phyloP scores from a whole-genome alignment of 768 basidiomycete genomes.

The Lyophyllum decastes region DNA sequence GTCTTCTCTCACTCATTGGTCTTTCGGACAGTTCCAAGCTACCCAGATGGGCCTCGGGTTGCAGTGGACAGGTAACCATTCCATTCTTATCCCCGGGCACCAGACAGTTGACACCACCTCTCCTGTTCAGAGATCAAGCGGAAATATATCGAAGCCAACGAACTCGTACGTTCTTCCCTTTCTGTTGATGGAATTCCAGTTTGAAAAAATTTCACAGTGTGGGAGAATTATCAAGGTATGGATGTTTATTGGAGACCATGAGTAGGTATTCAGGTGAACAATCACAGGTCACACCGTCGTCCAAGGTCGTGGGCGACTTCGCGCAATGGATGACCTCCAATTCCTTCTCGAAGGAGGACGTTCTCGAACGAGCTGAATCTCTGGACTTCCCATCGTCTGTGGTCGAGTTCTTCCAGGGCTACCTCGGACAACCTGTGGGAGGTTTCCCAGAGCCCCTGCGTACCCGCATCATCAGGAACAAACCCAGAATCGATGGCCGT shows the following conservation, averaged over 20 bases:
- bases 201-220: conserved; percentile 52
- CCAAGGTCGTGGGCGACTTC: conserved; percentile 98
- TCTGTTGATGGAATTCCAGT: conserved; percentile 7
- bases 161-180: conserved; percentile 62
- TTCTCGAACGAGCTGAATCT: conserved; percentile 80
- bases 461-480: conserved; percentile 87
- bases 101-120: conserved; percentile 9
- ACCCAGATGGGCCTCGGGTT: conserved; percentile 95
- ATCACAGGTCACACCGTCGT: conserved; percentile 89
- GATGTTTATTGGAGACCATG: background rate
- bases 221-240: conserved; percentile 92
- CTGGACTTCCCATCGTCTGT: conserved; percentile 98
- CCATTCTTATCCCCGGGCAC: conserved; percentile 8
- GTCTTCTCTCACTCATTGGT: conserved; percentile 15
- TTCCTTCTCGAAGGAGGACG: conserved; percentile 83
- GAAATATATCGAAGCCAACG: conserved; percentile 98
- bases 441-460: conserved; percentile 99
- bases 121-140: conserved; percentile 80
- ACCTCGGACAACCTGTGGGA: conserved; percentile 96
- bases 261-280: background rate
- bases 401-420: conserved; percentile 99
- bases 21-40: conserved; percentile 85
- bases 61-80: conserved; percentile 79
- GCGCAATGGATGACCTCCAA: conserved; percentile 99
- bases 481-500: conserved; percentile 89